Percentiles rank a stretch among this genome's conserved stretches.
phyloP scores from a whole-genome alignment of 352 stramenopile genomes.

The Globisporangium cylindrosporum region DNA sequence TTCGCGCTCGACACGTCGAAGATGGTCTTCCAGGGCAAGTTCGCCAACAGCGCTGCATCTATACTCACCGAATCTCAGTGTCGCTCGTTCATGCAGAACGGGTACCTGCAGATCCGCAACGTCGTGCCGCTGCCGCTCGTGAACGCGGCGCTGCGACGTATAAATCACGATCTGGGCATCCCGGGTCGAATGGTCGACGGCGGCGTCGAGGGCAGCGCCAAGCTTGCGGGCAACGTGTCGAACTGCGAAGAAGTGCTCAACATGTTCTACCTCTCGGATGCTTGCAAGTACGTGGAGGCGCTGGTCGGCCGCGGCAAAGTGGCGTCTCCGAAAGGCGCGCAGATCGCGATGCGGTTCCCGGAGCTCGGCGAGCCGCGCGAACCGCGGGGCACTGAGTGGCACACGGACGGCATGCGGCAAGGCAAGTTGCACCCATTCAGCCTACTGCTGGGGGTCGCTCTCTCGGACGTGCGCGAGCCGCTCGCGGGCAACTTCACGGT shows the following conservation, averaged over 20 bases:
- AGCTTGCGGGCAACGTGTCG: slow-evolving; percentile 67
- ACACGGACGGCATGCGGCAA: slow-evolving; percentile 82
- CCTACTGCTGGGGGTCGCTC: slow-evolving; percentile 56
- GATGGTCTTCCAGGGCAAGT: slow-evolving; percentile 27
- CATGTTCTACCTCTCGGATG: slow-evolving; percentile 53
- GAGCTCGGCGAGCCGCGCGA: slow-evolving; percentile 63
- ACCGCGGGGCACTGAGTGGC: slow-evolving; percentile 69
- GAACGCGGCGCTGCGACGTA: slow-evolving; percentile 52
- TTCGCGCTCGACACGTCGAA: slow-evolving; percentile 44
- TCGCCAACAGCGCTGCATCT: slow-evolving; percentile 18
- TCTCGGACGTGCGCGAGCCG: slow-evolving; percentile 65
- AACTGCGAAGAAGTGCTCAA: slow-evolving; percentile 62
- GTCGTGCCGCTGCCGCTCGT: slow-evolving; percentile 54
- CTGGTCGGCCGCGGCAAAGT: slow-evolving; percentile 50
- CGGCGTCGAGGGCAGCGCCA: slow-evolving; percentile 66
- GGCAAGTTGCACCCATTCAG: slow-evolving; percentile 68
- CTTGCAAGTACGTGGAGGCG: slow-evolving; percentile 55
- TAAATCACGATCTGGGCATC: slow-evolving; percentile 77
- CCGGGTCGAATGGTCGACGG: slow-evolving; percentile 69
- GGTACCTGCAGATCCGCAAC: slow-evolving; percentile 65
- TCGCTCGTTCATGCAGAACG: slow-evolving; percentile 65
- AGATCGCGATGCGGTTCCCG: slow-evolving; percentile 75
- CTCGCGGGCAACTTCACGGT: slow-evolving; percentile 72
- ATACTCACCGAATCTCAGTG: slow-evolving; percentile 58
- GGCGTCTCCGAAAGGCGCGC: slow-evolving; percentile 44